Percentiles rank a stretch among this genome's conserved stretches.
Conservation (phyloP, 441 rosid genomes). For the Capsella rubella region DNA sequence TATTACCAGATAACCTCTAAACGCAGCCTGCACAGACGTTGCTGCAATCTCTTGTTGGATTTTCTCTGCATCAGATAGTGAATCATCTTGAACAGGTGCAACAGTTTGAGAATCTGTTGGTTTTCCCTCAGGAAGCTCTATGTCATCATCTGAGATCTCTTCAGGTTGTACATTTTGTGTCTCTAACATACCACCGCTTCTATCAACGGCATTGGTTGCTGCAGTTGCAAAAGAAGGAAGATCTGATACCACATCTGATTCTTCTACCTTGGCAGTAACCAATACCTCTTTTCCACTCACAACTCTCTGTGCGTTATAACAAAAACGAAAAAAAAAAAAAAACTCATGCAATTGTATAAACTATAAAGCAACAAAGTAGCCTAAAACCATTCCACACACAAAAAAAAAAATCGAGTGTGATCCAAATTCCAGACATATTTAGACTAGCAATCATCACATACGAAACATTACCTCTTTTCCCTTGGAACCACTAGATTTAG, state of each 20-base stretch:
- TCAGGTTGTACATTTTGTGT: slow-evolving; percentile 53
- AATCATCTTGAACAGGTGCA: slow-evolving; percentile 34
- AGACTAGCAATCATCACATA: slow-evolving; percentile 24
- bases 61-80: slow-evolving; percentile 56
- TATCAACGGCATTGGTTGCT: slow-evolving; percentile 36
- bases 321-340: background rate
- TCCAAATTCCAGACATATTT: slow-evolving; percentile 15
- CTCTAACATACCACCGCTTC: slow-evolving; percentile 52
- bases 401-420: background rate
- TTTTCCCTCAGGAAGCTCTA: slow-evolving; percentile 47
- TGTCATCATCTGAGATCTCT: slow-evolving; percentile 50
- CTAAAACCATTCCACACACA: background rate
- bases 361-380: background rate
- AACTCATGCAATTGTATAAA: background rate
- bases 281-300: slow-evolving; percentile 56
- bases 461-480: slow-evolving; percentile 63
- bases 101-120: slow-evolving; percentile 46
- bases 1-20: slow-evolving; percentile 94
- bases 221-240: slow-evolving; percentile 54
- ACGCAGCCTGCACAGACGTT: slow-evolving; percentile 82
- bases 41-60: slow-evolving; percentile 69
- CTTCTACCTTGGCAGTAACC: slow-evolving; percentile 63
- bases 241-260: slow-evolving; percentile 55
- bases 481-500: slow-evolving; percentile 63
- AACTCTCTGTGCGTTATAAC: slow-evolving; percentile 52